Evolutionary conservation across 176 grass and related monocot species (phyloP).

Genomic region (Rhynchospora breviuscula): DNA sequence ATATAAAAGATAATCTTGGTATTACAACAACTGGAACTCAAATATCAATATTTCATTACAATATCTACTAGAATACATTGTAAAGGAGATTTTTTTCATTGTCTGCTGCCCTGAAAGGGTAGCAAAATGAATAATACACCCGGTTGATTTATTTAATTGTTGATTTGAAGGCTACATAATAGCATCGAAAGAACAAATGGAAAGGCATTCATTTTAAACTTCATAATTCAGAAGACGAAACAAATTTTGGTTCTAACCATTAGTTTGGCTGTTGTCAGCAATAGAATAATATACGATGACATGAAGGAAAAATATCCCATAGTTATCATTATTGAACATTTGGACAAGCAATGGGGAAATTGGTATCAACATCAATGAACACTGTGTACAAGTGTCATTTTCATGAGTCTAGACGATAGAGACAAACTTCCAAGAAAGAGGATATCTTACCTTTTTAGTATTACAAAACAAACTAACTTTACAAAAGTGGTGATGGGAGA

Average conservation of each 20-base stretch:
- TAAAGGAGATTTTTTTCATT: conserved; percentile 3
- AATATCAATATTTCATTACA: neutral
- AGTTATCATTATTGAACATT: neutral
- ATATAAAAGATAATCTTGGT: neutral
- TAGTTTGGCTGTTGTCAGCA: neutral
- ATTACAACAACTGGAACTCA: conserved; percentile 10
- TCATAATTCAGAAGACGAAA: neutral
- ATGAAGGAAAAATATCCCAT: neutral
- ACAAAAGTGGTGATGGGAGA: neutral
- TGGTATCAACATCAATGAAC: neutral
- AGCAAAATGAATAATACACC: conserved; percentile 2
- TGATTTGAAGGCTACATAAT: neutral
- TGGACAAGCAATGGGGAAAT: neutral
- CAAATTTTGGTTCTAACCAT: neutral
- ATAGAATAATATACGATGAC: neutral
- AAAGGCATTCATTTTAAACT: neutral
- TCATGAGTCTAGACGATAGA: neutral
- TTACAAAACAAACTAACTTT: neutral
- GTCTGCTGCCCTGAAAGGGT: conserved; percentile 6
- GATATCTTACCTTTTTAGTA: neutral
- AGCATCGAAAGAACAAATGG: neutral
- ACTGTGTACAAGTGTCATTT: neutral
- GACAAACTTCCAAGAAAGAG: conserved; percentile 4
- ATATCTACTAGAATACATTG: neutral
- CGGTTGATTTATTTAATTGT: neutral